phyloP scores from a whole-genome alignment of 2,329 filamentous ascomycete species.

The Calonectria ilicicola region DNA sequence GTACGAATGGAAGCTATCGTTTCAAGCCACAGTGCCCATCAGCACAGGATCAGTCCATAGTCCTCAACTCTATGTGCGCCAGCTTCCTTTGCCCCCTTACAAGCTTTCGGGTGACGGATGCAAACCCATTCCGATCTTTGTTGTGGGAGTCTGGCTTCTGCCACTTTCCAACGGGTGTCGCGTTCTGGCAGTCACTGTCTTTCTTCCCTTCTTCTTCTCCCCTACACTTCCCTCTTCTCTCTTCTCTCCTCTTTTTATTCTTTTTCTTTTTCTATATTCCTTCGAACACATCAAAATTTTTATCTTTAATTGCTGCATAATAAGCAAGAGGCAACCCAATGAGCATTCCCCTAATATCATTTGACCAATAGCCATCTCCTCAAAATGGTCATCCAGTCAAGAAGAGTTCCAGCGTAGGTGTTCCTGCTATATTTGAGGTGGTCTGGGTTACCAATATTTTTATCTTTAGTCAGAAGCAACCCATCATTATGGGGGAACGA shows the following conservation, averaged over 20 bases:
- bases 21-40: background rate
- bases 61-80: slow-evolving; percentile 1
- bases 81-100: background rate
- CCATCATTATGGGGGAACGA: background rate
- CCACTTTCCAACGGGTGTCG: background rate
- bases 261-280: background rate
- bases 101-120: background rate
- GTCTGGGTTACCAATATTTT: background rate
- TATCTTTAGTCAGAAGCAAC: background rate
- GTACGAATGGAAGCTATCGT: background rate
- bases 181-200: background rate
- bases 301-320: background rate
- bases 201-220: background rate
- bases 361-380: background rate
- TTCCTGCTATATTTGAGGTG: background rate
- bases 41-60: background rate
- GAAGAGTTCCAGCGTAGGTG: background rate
- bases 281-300: background rate
- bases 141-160: background rate
- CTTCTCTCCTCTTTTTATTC: background rate
- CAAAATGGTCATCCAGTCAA: background rate
- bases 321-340: background rate
- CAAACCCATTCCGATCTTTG: background rate
- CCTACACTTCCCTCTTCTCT: background rate
- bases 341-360: background rate